Conservation (phyloP, 441 rosid species). For the Capsella rubella region DNA sequence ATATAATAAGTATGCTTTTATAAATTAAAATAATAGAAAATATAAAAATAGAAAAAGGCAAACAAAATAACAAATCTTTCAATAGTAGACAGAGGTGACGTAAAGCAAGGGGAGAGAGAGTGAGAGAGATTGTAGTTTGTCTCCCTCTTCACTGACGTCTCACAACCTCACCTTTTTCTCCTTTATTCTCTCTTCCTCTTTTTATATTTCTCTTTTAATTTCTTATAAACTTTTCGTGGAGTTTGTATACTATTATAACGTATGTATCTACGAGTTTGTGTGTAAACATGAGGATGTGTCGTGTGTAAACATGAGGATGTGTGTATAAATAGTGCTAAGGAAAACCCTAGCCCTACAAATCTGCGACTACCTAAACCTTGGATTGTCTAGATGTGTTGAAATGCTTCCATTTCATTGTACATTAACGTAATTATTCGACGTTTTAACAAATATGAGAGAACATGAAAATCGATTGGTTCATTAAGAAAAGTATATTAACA, state of each 20-base stretch:
- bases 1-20: slow-evolving; percentile 8
- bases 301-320: slow-evolving; percentile 5
- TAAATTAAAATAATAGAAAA: not conserved
- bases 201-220: not conserved
- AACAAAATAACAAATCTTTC: slow-evolving; percentile 42
- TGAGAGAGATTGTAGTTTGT: slow-evolving; percentile 44
- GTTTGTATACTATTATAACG: not conserved
- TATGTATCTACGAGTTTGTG: slow-evolving; percentile 18
- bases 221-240: not conserved
- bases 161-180: slow-evolving; percentile 44
- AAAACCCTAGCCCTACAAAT: slow-evolving; percentile 42
- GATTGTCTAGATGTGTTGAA: slow-evolving; percentile 5
- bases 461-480: no score
- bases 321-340: slow-evolving; percentile 14
- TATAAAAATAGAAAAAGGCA: slow-evolving; percentile 5
- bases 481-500: no score
- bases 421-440: not conserved
- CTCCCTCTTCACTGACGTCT: slow-evolving; percentile 49
- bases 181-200: slow-evolving; percentile 39
- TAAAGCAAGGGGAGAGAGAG: slow-evolving; percentile 39
- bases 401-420: not conserved
- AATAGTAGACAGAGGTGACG: slow-evolving; percentile 46
- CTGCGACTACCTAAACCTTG: slow-evolving; percentile 15
- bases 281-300: not conserved
- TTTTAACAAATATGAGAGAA: not conserved